Percentiles rank a stretch among this genome's conserved stretches.
phyloP scores from a whole-genome alignment of 768 basidiomycete species.

The Phaeolepiota aurea region DNA sequence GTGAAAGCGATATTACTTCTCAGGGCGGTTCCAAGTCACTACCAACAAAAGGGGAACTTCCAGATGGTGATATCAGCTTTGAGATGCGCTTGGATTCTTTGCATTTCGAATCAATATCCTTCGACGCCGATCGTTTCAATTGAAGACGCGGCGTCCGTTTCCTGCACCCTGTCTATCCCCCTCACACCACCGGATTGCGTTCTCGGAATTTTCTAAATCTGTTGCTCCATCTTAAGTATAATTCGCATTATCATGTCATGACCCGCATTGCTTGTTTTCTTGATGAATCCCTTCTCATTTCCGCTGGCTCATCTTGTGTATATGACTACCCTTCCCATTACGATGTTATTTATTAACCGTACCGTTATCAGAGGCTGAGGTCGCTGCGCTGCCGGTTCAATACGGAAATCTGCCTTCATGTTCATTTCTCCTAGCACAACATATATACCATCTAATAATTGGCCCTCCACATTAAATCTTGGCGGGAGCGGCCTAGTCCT shows the following conservation, averaged over 20 bases:
- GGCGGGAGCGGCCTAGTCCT: too few species aligned
- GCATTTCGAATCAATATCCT: conserved; percentile 64
- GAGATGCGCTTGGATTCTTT: conserved; percentile 69
- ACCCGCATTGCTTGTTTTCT: neutral
- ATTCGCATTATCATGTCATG: too few species aligned
- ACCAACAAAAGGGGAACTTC: neutral
- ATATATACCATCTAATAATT: too few species aligned
- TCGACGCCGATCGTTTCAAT: conserved; percentile 50
- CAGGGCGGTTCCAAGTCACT: neutral
- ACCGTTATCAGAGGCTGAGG: neutral
- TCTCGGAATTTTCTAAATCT: too few species aligned
- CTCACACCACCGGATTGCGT: too few species aligned
- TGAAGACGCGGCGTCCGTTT: too few species aligned
- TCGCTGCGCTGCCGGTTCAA: neutral
- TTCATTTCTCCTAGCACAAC: too few species aligned
- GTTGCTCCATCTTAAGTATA: too few species aligned
- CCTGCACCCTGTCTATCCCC: too few species aligned
- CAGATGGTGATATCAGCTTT: conserved; percentile 32
- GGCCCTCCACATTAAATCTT: too few species aligned
- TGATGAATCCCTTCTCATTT: neutral
- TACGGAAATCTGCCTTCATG: too few species aligned
- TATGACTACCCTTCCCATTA: neutral
- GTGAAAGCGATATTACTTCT: conserved; percentile 2
- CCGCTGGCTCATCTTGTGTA: neutral
- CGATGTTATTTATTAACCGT: too few species aligned